Conservation (phyloP, 2,329 filamentous ascomycete species). For the Sphaerostilbella broomeana region DNA sequence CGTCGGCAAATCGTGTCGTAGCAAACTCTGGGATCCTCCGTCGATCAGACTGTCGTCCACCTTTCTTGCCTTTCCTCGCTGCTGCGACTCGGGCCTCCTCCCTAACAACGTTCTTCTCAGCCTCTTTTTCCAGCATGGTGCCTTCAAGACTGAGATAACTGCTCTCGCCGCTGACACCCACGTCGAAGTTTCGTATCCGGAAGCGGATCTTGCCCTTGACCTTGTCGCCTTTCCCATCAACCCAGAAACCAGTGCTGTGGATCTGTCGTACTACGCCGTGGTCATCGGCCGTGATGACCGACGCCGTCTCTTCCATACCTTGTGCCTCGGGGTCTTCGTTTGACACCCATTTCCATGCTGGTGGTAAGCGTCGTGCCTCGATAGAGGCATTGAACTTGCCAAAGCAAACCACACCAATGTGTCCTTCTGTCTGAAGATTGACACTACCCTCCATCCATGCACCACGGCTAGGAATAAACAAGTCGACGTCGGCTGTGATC, state of each 20-base stretch:
- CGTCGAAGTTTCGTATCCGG: constrained; percentile 78
- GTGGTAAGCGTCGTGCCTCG: constrained; percentile 66
- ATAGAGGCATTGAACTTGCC: constrained; percentile 90
- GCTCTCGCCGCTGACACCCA: constrained; percentile 64
- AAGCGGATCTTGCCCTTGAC: constrained; percentile 68
- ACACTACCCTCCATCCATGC: constrained; percentile 72
- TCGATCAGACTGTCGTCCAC: constrained; percentile 23
- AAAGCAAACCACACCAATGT: constrained; percentile 82
- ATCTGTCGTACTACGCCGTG: constrained; percentile 48
- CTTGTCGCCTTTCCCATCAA: constrained; percentile 61
- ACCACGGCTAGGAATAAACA: constrained; percentile 71
- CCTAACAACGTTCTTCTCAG: constrained; percentile 51
- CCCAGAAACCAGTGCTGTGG: constrained; percentile 64
- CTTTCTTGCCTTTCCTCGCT: constrained; percentile 31
- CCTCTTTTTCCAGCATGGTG: constrained; percentile 67
- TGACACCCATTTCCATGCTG: constrained; percentile 73
- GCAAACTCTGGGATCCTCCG: constrained; percentile 46
- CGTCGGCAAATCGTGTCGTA: constrained; percentile 48
- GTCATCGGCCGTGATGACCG: constrained; percentile 37
- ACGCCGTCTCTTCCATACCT: constrained; percentile 37
- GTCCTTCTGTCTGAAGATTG: constrained; percentile 81
- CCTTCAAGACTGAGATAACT: constrained; percentile 83
- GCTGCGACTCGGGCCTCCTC: constrained; percentile 38
- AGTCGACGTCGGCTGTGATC: constrained; percentile 78
- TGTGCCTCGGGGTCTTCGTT: constrained; percentile 37